A percentile compares a stretch with the other conserved stretches of the same genome.
Conservation (phyloP, 169 alveolate species). For the Besnoitia besnoiti region DNA sequence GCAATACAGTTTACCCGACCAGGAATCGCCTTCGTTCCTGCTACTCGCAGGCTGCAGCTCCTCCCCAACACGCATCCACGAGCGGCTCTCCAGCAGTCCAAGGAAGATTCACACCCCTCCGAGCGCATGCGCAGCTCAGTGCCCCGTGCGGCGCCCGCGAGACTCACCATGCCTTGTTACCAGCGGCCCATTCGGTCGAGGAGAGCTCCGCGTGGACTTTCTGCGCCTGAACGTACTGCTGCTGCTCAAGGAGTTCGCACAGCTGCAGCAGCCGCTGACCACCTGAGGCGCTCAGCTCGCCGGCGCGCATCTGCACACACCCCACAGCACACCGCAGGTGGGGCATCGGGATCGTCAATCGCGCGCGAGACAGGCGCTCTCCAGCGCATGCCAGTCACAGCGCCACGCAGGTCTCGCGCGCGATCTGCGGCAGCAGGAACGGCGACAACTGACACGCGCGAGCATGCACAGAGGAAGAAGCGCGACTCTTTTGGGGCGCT, state of each 20-base stretch:
- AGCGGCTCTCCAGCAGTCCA: not conserved
- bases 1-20: too few relatives aligned
- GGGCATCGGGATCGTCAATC: too few relatives aligned
- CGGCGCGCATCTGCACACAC: constrained; percentile 45
- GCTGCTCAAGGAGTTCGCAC: constrained; percentile 27
- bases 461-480: too few relatives aligned
- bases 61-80: not conserved
- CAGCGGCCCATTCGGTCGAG: constrained; percentile 51
- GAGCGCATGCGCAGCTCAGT: not conserved
- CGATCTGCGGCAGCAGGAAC: too few relatives aligned
- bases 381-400: too few relatives aligned
- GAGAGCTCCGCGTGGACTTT: constrained; percentile 60
- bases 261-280: constrained; percentile 37
- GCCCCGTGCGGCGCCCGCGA: not conserved
- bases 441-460: too few relatives aligned
- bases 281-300: constrained; percentile 40
- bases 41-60: too few relatives aligned
- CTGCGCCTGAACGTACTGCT: constrained; percentile 47
- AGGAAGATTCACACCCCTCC: not conserved
- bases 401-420: too few relatives aligned
- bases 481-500: too few relatives aligned
- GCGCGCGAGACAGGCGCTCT: too few relatives aligned
- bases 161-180: constrained; percentile 45
- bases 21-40: too few relatives aligned
- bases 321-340: too few relatives aligned